Evolutionary conservation across 108 stramenopile species (phyloP).

Genomic region (Cyclotella choctawhatcheeana): DNA sequence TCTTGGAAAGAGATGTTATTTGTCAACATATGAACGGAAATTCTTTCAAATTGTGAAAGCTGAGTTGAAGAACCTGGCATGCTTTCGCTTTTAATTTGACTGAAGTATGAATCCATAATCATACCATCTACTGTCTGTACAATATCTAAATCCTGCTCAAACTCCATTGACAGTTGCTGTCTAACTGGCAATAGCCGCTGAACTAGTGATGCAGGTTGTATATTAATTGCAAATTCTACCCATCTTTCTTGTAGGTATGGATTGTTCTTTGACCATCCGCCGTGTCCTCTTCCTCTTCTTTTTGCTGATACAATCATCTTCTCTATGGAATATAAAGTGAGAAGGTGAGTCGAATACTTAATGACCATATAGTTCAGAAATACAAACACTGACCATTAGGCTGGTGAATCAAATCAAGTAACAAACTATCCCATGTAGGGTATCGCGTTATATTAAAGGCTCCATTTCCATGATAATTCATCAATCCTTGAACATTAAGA

Average conservation of each 20-base stretch:
- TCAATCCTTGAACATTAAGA: conserved; percentile 46
- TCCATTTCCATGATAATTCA: conserved; percentile 80
- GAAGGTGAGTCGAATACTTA: too few relatives aligned
- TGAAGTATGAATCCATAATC: conserved; percentile 69
- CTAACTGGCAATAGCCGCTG: conserved; percentile 74
- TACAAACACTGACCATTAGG: conserved; percentile 49
- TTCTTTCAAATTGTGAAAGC: conserved; percentile 57
- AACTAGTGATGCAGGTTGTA: conserved; percentile 71
- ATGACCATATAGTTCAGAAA: too few relatives aligned
- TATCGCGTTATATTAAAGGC: conserved; percentile 68
- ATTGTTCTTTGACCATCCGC: conserved; percentile 67
- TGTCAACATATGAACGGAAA: conserved; percentile 48
- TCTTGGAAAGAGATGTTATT: conserved; percentile 56
- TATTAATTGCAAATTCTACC: conserved; percentile 73
- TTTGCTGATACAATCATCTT: conserved; percentile 61
- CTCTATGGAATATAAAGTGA: conserved; percentile 3
- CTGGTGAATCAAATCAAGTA: conserved; percentile 62
- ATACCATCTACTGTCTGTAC: conserved; percentile 50
- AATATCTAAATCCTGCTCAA: conserved; percentile 70
- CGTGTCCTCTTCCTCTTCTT: conserved; percentile 49
- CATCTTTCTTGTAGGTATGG: conserved; percentile 69
- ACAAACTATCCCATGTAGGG: conserved; percentile 69
- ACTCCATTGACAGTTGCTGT: conserved; percentile 78
- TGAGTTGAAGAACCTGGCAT: neutral
- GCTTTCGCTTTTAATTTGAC: conserved; percentile 10